These are phyloP conservation scores for Sporothrix pallida DNA, from an alignment of 2,329 filamentous ascomycete species.

Conservation along the genomic window DNA sequence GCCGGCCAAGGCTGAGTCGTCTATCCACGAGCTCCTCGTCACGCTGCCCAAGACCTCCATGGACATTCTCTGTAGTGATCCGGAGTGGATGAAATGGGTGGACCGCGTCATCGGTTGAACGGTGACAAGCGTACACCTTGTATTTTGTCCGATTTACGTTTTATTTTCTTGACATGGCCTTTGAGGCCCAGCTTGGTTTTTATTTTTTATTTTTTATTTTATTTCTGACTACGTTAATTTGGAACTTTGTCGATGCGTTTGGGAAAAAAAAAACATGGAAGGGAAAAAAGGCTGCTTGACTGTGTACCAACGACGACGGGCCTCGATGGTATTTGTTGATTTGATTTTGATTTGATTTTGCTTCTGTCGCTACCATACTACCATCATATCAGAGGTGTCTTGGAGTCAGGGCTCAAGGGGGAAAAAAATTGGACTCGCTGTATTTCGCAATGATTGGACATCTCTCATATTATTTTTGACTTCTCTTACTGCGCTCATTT, in stretches of 20 bases:
- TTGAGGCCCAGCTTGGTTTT: neutral
- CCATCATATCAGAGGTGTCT: too few relatives aligned
- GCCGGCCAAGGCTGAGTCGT: slow-evolving; percentile 41
- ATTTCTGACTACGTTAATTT: neutral
- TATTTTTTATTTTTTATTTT: too few relatives aligned
- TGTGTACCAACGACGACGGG: neutral
- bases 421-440: neutral
- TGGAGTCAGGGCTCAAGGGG: neutral
- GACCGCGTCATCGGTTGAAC: slow-evolving; percentile 38
- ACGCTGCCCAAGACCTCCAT: slow-evolving; percentile 45
- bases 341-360: neutral
- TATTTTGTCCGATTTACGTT: neutral
- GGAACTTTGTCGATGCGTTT: neutral
- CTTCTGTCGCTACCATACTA: too few relatives aligned
- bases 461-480: neutral
- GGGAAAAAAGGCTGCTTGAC: neutral
- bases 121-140: neutral
- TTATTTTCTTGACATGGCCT: neutral
- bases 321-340: neutral
- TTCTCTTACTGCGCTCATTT: neutral
- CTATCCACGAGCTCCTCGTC: slow-evolving; percentile 44
- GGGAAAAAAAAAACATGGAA: neutral
- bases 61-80: slow-evolving; percentile 40
- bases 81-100: slow-evolving; percentile 43
- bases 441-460: neutral